phyloP scores from a whole-genome alignment of 768 basidiomycete genomes.

The Dacryopinax primogenitus region DNA sequence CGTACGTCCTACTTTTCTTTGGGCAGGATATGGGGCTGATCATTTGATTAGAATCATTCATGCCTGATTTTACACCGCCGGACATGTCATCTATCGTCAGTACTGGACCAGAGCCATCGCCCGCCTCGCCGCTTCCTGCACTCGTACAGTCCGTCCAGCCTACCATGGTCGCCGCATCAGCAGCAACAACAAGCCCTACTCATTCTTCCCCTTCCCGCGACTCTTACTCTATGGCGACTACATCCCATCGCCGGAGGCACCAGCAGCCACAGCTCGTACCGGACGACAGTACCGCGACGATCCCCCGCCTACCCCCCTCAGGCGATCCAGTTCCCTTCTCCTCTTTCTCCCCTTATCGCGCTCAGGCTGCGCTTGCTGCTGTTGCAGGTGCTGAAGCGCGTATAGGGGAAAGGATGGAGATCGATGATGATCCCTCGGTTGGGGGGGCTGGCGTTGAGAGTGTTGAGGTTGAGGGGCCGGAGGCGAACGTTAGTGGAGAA shows the following conservation, averaged over 20 bases:
- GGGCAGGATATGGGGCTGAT: neutral
- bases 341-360: neutral
- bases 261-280: neutral
- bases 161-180: neutral
- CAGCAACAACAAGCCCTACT: neutral
- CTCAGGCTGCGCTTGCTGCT: neutral
- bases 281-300: neutral
- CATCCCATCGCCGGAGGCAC: neutral
- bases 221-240: neutral
- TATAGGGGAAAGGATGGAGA: too few relatives aligned
- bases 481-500: neutral
- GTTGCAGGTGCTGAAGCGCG: too few relatives aligned
- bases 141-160: neutral
- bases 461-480: neutral
- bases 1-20: neutral
- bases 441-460: neutral
- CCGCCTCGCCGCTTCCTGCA: neutral
- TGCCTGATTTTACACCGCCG: neutral
- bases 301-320: neutral
- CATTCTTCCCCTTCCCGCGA: neutral
- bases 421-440: too few relatives aligned
- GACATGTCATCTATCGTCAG: neutral
- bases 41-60: neutral
- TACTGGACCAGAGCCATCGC: neutral
- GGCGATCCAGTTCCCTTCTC: neutral